A percentile compares a stretch with the other conserved stretches of the same genome.
Evolutionary conservation across 768 basidiomycete species (phyloP).

Genomic region (Exsudoporus frostii): DNA sequence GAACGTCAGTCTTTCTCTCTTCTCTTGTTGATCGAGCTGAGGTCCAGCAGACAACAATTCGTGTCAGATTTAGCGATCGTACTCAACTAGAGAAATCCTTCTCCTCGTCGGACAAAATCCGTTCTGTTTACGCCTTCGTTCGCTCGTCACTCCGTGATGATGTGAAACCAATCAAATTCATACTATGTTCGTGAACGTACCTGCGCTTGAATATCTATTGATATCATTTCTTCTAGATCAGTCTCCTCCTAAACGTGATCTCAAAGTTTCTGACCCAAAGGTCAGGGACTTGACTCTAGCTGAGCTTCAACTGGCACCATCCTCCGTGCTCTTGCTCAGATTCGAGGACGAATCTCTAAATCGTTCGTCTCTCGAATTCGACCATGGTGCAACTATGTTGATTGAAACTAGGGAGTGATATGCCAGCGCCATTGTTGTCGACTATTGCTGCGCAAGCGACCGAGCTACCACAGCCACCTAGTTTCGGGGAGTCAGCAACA

Average conservation of each 20-base stretch:
- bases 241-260: constrained; percentile 76
- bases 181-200: constrained; percentile 62
- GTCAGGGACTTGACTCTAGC: constrained; percentile 66
- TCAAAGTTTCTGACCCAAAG: constrained; percentile 74
- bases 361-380: constrained; percentile 36
- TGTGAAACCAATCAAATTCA: constrained; percentile 74
- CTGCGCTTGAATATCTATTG: neutral
- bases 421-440: constrained; percentile 63
- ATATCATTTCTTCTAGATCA: constrained; percentile 52
- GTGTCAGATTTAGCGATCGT: constrained; percentile 77
- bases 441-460: constrained; percentile 55
- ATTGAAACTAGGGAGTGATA: constrained; percentile 42
- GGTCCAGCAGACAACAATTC: constrained; percentile 65
- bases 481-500: constrained; percentile 24
- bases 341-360: constrained; percentile 75
- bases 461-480: constrained; percentile 63
- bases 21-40: constrained; percentile 9
- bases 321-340: constrained; percentile 70
- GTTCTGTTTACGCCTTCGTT: constrained; percentile 82
- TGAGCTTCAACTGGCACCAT: constrained; percentile 75
- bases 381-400: neutral
- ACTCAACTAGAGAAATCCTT: constrained; percentile 79
- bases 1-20: constrained; percentile 39
- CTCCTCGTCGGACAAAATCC: constrained; percentile 75
- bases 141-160: constrained; percentile 68